Evolutionary conservation across 176 grass and related monocot genomes (phyloP), one percentile per base, ranked within the genome.

Genomic region (Secale cereale): DNA sequence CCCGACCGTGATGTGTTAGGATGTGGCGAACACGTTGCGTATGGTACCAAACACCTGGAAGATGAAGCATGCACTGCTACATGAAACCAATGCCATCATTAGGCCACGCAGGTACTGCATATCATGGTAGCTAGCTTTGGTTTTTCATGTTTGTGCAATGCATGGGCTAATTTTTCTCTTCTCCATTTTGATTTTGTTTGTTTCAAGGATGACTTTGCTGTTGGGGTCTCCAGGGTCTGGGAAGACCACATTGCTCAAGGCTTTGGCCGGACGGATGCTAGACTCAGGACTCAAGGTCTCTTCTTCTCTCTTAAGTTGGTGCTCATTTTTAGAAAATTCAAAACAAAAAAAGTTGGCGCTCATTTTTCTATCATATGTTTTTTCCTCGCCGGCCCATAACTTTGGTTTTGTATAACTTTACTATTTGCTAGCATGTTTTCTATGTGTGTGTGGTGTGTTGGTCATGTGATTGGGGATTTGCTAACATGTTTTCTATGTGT

Each of bases 201-300:
- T 26, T 66, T 69, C 8, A 77, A 94, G 93, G 82, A 92, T 94
- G 90, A 90, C 90, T 41, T 59, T 94, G 54, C 82, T 94, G 4
- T 22, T 94, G 43, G 93, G 92, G 6, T 80, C 78, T 57, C 87
- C 92, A 19, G 87, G 90, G 28, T 87, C 92, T 0, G 92, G 92
- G 8, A 94, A 90, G 60, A 94, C 90, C 54, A 94, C 93, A 16
- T 57, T 94, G 68, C 70, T 94, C 50, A 72, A 88, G 45, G 69
- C 93, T 59, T 76, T 94, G 77, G 85, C 93, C 28, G 93, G 93
- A 86, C 91, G 92, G 77, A 94, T 88, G 39, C 75, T 88, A 3
- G 85, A 88, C 72, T 65, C 81, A 2, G 78, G 78, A 16, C 40
- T 94, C 19, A 83, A 90, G 90, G 40, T 43, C 40, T 43, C 40